Base-by-base conservation (phyloP, 78 protist genomes). In the Anaeramoeba flamelloides region DNA sequence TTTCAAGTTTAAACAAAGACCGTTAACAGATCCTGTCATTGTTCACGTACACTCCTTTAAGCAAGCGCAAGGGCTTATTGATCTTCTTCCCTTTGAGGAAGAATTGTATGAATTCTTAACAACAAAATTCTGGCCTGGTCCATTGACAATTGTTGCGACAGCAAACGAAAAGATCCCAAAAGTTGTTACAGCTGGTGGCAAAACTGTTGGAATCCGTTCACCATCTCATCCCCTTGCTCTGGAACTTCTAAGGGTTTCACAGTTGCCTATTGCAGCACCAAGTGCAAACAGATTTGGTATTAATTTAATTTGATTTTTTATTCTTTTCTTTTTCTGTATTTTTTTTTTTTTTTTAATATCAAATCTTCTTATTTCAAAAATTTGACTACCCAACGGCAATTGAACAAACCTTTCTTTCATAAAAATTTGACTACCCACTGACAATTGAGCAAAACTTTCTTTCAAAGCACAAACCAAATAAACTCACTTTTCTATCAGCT, bases 211-310 rank as follows among this genome's bases (percentile, higher is more conserved):
- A 53, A 53, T 53, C 17, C 69, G 69, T 53, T 53, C 69, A 26
- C 69, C 69, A 26, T 53, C 69, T 53, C 69, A 53, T 53, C 8
- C 8, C 8, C 34, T 53, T 53, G 69, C 69, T 53, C 69, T 26
- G 8, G 69, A 53, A 26, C 17, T 53, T 26, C 69, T 53, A 26
- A 53, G 17, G 17, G 69, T 53, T 53, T 53, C 69, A 26, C 69
- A 53, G 17, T 17, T 53, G 8, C 69, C 69, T 53, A 53, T 53
- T 53, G 69, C 69, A 26, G 69, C 69, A 26, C 69, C 69, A 53
- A 53, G 69, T 53, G 69, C 69, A 53, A 53, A 53, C 17, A 53
- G 69, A 53, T 53, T 53, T 53, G 69, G 69, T 53, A 53, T 53
- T 17, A 53, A n/a, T n/a, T n/a, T n/a, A n/a, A n/a, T n/a, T n/a